Conservation (phyloP, 164 flowering plant species). For the Macadamia integrifolia region DNA sequence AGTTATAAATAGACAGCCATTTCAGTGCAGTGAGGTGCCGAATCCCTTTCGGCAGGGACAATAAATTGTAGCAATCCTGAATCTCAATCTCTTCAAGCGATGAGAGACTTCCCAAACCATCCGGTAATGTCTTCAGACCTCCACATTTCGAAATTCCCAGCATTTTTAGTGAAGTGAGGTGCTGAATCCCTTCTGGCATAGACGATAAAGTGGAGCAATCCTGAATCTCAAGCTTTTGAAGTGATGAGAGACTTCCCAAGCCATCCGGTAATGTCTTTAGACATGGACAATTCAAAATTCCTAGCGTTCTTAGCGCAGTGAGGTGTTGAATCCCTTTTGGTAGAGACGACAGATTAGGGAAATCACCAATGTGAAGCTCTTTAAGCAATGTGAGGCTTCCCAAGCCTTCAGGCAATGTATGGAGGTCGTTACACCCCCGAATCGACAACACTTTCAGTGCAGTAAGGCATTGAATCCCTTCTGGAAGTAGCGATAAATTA, state of each 20-base stretch:
- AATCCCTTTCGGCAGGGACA: no score
- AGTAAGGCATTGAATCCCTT: not conserved
- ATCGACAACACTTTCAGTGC: slow-evolving; percentile 9
- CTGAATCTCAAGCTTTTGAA: slow-evolving; percentile 9
- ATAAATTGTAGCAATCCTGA: not conserved
- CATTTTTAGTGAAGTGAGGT: not conserved
- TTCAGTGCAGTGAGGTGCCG: no score
- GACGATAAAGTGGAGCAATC: not conserved
- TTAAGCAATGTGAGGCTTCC: slow-evolving; percentile 8
- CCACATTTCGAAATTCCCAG: no score
- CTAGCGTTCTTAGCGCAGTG: slow-evolving; percentile 2
- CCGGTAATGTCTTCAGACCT: not conserved
- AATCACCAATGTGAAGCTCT: slow-evolving; percentile 9
- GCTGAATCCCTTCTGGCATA: slow-evolving; percentile 10
- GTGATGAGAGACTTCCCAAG: not conserved
- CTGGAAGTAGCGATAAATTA: not conserved
- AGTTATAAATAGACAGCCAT: no score
- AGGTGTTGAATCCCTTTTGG: slow-evolving; percentile 8
- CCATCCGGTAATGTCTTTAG: slow-evolving; percentile 5
- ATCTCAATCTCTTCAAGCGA: slow-evolving; percentile 11
- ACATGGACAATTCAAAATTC: slow-evolving; percentile 7
- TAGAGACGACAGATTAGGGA: slow-evolving; percentile 8
- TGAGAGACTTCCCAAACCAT: no score
- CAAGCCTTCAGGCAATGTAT: slow-evolving; percentile 1
- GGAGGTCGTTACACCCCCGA: slow-evolving; percentile 8